phyloP scores from a whole-genome alignment of 805 yeast genomes.

The Nakazawaea siamensis region DNA sequence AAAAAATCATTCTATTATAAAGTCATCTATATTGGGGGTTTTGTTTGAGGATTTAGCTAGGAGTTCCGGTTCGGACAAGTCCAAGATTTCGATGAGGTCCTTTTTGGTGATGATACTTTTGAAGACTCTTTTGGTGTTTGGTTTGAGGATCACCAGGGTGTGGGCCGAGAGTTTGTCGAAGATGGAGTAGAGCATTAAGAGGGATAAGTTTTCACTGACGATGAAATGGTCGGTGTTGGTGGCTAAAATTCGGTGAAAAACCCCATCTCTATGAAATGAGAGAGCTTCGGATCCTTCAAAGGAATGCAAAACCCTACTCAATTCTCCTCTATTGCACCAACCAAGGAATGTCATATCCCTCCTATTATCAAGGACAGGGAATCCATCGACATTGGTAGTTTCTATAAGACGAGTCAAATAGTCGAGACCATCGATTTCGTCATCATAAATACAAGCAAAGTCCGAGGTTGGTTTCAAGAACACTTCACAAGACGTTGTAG shows the following conservation, averaged over 20 bases:
- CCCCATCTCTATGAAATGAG: slow-evolving; percentile 9
- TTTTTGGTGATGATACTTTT: slow-evolving; percentile 28
- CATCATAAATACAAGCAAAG: slow-evolving; percentile 23
- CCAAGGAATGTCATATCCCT: slow-evolving; percentile 30
- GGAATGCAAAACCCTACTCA: slow-evolving; percentile 21
- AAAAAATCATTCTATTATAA: no score
- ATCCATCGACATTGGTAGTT: slow-evolving; percentile 24
- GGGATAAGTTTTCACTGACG: slow-evolving; percentile 21
- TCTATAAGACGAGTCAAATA: slow-evolving; percentile 16
- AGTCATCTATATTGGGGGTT: no score
- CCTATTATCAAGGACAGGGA: slow-evolving; percentile 33
- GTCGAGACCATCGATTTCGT: slow-evolving; percentile 18
- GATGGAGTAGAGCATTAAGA: slow-evolving; percentile 27
- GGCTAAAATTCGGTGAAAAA: slow-evolving; percentile 10
- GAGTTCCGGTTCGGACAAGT: no score
- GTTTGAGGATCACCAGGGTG: slow-evolving; percentile 22
- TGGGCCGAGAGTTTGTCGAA: slow-evolving; percentile 29
- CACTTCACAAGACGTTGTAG: slow-evolving; percentile 25
- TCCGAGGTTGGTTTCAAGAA: slow-evolving; percentile 26
- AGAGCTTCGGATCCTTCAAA: slow-evolving; percentile 7
- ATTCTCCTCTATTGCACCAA: slow-evolving; percentile 30
- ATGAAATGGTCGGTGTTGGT: slow-evolving; percentile 15
- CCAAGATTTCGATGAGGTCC: slow-evolving; percentile 19
- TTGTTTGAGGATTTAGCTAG: no score
- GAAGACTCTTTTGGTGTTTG: slow-evolving; percentile 17